Evolutionary conservation across 139 green algal genomes (phyloP).

Genomic region (Coelastrella sp.): DNA sequence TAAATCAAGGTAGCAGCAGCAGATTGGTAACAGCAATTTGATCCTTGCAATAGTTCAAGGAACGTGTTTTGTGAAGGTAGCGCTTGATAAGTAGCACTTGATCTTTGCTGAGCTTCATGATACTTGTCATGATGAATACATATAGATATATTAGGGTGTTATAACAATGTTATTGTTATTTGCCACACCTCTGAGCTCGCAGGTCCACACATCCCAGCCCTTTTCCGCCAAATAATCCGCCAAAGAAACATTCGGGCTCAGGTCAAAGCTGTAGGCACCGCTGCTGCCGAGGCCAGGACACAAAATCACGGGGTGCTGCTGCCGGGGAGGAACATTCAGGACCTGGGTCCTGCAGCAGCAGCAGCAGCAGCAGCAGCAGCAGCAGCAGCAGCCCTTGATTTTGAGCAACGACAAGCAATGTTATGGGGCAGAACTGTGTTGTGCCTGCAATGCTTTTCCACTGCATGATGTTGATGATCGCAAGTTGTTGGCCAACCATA

Average conservation of each 20-base stretch:
- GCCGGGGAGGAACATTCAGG: background rate
- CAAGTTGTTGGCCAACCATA: too few relatives aligned
- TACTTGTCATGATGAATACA: too few relatives aligned
- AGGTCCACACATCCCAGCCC: slow-evolving; percentile 67
- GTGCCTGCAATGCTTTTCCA: too few relatives aligned
- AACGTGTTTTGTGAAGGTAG: too few relatives aligned
- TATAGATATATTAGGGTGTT: too few relatives aligned
- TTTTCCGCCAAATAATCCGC: slow-evolving; percentile 60
- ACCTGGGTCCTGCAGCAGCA: slow-evolving; percentile 18
- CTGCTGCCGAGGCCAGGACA: slow-evolving; percentile 58
- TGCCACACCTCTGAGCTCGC: slow-evolving; percentile 58
- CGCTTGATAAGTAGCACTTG: too few relatives aligned
- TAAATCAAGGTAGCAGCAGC: background rate
- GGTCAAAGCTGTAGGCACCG: slow-evolving; percentile 64
- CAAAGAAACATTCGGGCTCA: slow-evolving; percentile 50
- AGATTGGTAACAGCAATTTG: too few relatives aligned
- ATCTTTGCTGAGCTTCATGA: too few relatives aligned
- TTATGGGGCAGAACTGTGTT: background rate
- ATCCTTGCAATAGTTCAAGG: too few relatives aligned
- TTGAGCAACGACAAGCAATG: background rate
- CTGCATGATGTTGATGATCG: too few relatives aligned
- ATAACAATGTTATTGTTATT: too few relatives aligned
- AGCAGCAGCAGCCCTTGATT: too few relatives aligned
- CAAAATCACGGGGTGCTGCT: slow-evolving; percentile 48
- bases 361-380: background rate